Evolutionary conservation across 768 basidiomycete species (phyloP), one percentile per base, ranked within the genome.

Genomic region (Kwoniella botswanensis): DNA sequence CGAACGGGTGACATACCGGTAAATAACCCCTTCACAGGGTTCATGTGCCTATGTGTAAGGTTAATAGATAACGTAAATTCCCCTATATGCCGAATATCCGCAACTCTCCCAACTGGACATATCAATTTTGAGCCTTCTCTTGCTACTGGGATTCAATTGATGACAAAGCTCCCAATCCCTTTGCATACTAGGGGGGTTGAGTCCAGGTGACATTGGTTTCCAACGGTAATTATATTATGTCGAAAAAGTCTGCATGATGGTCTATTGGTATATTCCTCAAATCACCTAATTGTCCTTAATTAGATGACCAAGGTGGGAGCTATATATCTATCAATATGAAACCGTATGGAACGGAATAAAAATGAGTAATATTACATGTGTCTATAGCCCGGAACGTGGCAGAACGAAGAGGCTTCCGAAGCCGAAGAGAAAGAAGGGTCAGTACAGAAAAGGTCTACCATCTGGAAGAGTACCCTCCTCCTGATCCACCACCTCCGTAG

Each of bases 401-500:
- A 10, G 11, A 21, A 61, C 6, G 59, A n/a, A 29, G 35, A 61
- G 41, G n/a, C 21, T 21, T 55, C 18, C 46, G 2, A 50, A 50
- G 46, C 1, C 46, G 2, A 2, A 50, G 46, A 59, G 24, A 29
- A 4, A 1, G 10, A 59, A 29, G 57, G 29, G 42, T 61, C 42
- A 61, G 59, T 61, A 46, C 35, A 24, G 18, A 43, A 61, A 44
- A 0, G 4, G 42, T 61, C 59, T 73, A 79, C 78, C 78, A 82
- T 54, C 76, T 65, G 62, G 67, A 72, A 62, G 76, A 78, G 68
- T 77, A 77, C 35, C 82, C 80, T 29, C 79, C 80, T 66, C 77
- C 76, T 24, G 76, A 68, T 17, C 78, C 75, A 46, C 81, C 79
- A 71, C 71, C 74, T 1, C 74, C 74, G 54, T 67, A 67, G 0